Evolutionary conservation across 805 yeast species (phyloP).

Genomic region (Metschnikowia baotianmanensis): DNA sequence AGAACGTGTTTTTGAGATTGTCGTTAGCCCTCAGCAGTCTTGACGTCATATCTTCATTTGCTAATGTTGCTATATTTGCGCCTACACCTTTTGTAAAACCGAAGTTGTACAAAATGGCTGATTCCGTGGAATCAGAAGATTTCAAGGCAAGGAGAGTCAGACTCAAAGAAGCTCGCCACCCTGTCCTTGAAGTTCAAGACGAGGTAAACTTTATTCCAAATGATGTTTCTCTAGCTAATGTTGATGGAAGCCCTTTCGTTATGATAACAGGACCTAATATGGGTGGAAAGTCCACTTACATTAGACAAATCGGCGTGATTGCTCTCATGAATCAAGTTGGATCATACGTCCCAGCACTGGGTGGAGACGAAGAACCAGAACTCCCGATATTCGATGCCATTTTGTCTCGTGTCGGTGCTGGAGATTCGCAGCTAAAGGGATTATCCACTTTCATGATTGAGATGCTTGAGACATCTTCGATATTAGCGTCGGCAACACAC

Average conservation of each 20-base stretch:
- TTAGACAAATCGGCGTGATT: slow-evolving; percentile 84
- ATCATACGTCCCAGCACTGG: slow-evolving; percentile 77
- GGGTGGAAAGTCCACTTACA: slow-evolving; percentile 97
- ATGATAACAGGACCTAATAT: slow-evolving; percentile 95
- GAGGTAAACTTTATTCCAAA: slow-evolving; percentile 89
- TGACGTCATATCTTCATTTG: slow-evolving; percentile 84
- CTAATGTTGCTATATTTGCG: slow-evolving; percentile 75
- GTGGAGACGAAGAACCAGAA: slow-evolving; percentile 50
- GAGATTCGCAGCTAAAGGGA: slow-evolving; percentile 96
- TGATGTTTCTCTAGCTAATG: slow-evolving; percentile 65
- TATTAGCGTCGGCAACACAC: slow-evolving; percentile 71
- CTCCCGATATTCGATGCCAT: slow-evolving; percentile 86
- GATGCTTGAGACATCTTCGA: slow-evolving; percentile 91
- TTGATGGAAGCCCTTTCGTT: slow-evolving; percentile 55
- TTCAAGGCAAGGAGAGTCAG: slow-evolving; percentile 45
- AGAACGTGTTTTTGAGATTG: slow-evolving; percentile 70
- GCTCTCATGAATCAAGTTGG: slow-evolving; percentile 88
- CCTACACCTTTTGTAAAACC: slow-evolving; percentile 83
- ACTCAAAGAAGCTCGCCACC: slow-evolving; percentile 83
- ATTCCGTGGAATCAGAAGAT: slow-evolving; percentile 20
- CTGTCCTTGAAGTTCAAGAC: slow-evolving; percentile 90
- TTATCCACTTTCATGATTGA: slow-evolving; percentile 96
- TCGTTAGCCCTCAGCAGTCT: slow-evolving; percentile 64
- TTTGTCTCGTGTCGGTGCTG: slow-evolving; percentile 97
- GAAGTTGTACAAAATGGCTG: slow-evolving; percentile 53